Conservation (phyloP, 441 rosid genomes). For the Pelargonium myrrhifolium region DNA sequence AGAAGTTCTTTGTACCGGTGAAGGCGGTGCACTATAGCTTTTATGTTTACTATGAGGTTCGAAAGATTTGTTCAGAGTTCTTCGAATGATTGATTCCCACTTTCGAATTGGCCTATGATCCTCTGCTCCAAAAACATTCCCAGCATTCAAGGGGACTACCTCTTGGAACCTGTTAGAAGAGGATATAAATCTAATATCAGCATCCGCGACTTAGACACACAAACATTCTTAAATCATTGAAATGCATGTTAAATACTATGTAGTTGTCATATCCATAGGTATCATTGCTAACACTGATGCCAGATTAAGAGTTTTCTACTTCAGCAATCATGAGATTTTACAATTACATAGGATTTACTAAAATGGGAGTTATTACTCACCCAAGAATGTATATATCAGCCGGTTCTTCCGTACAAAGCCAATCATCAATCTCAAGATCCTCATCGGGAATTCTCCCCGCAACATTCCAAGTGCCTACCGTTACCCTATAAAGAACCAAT, state of each 20-base stretch:
- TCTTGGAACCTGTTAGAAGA: slow-evolving; percentile 67
- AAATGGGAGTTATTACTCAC: slow-evolving; percentile 31
- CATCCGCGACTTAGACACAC: background rate
- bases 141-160: slow-evolving; percentile 94
- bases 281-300: too few relatives aligned
- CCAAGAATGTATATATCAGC: slow-evolving; percentile 93
- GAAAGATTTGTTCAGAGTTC: slow-evolving; percentile 63
- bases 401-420: slow-evolving; percentile 74
- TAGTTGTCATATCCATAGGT: too few relatives aligned
- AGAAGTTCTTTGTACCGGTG: slow-evolving; percentile 68
- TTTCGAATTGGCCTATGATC: slow-evolving; percentile 69
- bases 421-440: slow-evolving; percentile 71
- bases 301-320: background rate
- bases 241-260: too few relatives aligned
- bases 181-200: slow-evolving; percentile 9
- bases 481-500: slow-evolving; percentile 42
- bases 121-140: slow-evolving; percentile 94
- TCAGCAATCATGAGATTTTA: background rate
- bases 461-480: slow-evolving; percentile 92
- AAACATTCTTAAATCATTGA: too few relatives aligned
- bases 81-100: slow-evolving; percentile 91
- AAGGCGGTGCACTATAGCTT: slow-evolving; percentile 85
- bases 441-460: slow-evolving; percentile 76
- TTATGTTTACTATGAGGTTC: slow-evolving; percentile 52
- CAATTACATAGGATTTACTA: background rate